A percentile compares a stretch with the other conserved stretches of the same genome.
Evolutionary conservation across 345 rosid species (phyloP).

Genomic region (Pugionium cornutum): DNA sequence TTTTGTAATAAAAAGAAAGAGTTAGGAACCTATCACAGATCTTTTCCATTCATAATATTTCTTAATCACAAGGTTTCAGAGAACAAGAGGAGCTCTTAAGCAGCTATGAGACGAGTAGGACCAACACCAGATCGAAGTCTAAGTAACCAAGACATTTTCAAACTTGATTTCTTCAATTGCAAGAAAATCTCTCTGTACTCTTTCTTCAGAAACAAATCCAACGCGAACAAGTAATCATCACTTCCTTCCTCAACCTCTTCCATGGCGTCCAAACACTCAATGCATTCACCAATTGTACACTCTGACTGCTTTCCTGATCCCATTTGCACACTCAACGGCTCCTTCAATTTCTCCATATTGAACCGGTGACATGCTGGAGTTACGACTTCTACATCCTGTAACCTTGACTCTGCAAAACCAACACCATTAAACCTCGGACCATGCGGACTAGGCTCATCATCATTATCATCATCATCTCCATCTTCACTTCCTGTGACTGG

Average conservation of each 20-base stretch:
- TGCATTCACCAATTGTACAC: constrained; percentile 53
- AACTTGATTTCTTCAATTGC: constrained; percentile 48
- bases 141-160: constrained; percentile 52
- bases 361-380: constrained; percentile 16
- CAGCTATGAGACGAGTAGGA: constrained; percentile 21
- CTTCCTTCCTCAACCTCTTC: constrained; percentile 52
- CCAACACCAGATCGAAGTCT: constrained; percentile 35
- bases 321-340: constrained; percentile 21
- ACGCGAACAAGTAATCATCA: constrained; percentile 50
- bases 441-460: constrained; percentile 28
- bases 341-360: constrained; percentile 28
- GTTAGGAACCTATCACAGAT: too few relatives aligned
- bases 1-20: too few relatives aligned
- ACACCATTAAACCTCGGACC: constrained; percentile 16
- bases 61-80: neutral
- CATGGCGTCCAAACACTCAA: constrained; percentile 53
- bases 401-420: constrained; percentile 40
- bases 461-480: constrained; percentile 18
- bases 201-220: constrained; percentile 52
- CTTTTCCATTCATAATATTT: too few relatives aligned
- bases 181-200: constrained; percentile 58
- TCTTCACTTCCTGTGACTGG: constrained; percentile 33
- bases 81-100: constrained; percentile 13
- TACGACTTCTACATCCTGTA: constrained; percentile 38
- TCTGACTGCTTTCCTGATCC: constrained; percentile 25